phyloP scores from a whole-genome alignment of 2,329 filamentous ascomycete genomes.

The Paraphoma sp. region DNA sequence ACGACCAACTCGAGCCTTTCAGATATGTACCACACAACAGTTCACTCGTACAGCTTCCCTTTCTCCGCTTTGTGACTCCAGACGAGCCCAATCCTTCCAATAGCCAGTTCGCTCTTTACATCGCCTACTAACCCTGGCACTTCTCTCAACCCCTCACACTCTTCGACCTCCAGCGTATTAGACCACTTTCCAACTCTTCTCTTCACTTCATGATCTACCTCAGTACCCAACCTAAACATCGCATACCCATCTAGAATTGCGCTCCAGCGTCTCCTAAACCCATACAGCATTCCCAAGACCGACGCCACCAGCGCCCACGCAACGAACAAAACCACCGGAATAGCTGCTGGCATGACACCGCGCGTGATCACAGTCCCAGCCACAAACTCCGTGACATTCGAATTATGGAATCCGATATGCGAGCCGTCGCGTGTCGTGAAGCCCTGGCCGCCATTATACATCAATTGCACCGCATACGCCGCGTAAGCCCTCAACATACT shows the following conservation, averaged over 20 bases:
- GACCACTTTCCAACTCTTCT: neutral
- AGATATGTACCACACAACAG: too few species aligned
- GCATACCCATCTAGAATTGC: slow-evolving; percentile 14
- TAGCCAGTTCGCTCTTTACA: neutral
- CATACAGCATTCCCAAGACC: slow-evolving; percentile 3
- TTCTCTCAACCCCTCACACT: neutral
- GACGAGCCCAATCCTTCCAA: slow-evolving; percentile 8
- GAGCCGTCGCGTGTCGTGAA: slow-evolving; percentile 5
- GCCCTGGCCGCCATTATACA: slow-evolving; percentile 12
- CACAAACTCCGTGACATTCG: slow-evolving; percentile 5
- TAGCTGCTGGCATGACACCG: slow-evolving; percentile 2
- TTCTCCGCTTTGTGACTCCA: neutral
- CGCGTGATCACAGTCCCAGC: slow-evolving; percentile 3
- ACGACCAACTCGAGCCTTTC: too few species aligned
- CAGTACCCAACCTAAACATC: slow-evolving; percentile 7
- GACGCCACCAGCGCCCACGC: slow-evolving; percentile 6
- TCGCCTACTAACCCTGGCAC: slow-evolving; percentile 9
- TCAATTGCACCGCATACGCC: slow-evolving; percentile 7
- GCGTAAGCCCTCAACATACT: slow-evolving; percentile 6
- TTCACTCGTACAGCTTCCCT: neutral
- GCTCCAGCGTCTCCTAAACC: slow-evolving; percentile 11
- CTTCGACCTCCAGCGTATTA: neutral
- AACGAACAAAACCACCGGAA: slow-evolving; percentile 3
- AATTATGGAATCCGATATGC: neutral
- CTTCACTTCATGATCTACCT: neutral